These are phyloP conservation scores for Glebionis coronaria DNA, from an alignment of 129 eudicot species.

Conservation along the genomic window DNA sequence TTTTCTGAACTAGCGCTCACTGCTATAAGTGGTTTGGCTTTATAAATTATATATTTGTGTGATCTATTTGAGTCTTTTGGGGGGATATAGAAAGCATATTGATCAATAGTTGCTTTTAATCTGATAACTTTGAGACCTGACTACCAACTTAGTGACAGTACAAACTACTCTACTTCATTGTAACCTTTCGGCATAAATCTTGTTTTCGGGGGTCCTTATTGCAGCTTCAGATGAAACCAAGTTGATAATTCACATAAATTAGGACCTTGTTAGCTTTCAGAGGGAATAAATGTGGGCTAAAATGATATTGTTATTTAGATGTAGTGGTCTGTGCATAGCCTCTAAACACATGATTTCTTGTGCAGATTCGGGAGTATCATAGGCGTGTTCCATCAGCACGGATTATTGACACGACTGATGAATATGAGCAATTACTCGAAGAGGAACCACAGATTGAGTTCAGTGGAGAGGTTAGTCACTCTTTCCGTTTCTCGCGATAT, in stretches of 20 bases:
- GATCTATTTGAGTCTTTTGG: no score
- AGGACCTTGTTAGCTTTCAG: conserved; percentile 10
- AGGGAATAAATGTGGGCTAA: neutral
- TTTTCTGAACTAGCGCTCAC: no score
- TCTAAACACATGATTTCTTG: neutral
- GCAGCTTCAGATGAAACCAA: neutral
- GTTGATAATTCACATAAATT: conserved; percentile 8
- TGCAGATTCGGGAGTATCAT: conserved; percentile 90
- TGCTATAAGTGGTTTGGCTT: no score
- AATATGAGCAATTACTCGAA: conserved; percentile 72
- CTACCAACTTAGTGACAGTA: neutral
- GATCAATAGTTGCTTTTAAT: neutral
- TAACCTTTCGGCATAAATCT: no score
- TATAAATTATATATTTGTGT: no score
- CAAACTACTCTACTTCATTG: neutral
- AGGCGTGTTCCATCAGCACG: conserved; percentile 95
- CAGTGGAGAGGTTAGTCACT: conserved; percentile 83
- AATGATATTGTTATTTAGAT: neutral
- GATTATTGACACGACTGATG: conserved; percentile 68
- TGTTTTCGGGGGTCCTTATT: no score
- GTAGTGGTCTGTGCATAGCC: neutral
- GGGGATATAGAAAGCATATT: neutral
- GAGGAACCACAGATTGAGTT: conserved; percentile 92
- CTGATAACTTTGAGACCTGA: neutral
- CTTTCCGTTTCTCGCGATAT: neutral